Conservation (phyloP, 208 protist genomes). For the Leishmania mexicana region DNA sequence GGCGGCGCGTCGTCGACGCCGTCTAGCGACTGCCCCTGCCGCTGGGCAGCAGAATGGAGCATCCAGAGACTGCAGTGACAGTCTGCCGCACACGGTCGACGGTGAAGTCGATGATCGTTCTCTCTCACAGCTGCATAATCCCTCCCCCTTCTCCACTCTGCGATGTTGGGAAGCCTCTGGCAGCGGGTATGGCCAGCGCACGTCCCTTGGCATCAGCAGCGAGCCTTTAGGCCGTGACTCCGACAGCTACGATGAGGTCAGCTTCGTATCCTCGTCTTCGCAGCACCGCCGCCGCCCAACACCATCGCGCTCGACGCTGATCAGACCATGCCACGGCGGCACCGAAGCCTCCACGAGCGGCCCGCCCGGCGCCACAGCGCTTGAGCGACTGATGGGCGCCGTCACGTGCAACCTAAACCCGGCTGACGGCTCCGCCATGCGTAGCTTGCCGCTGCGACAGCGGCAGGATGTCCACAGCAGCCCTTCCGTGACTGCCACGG, state of each 20-base stretch:
- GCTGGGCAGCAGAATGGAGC: background rate
- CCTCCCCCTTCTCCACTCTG: background rate
- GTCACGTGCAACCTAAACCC: slow-evolving; percentile 28
- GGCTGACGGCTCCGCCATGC: slow-evolving; percentile 38
- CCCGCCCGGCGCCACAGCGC: background rate
- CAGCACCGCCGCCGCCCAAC: background rate
- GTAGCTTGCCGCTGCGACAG: slow-evolving; percentile 26
- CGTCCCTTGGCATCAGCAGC: background rate
- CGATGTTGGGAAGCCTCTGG: background rate
- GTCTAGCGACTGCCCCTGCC: background rate
- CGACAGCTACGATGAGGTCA: background rate
- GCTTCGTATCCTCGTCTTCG: background rate
- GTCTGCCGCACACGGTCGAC: background rate
- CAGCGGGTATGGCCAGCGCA: background rate
- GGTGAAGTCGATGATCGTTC: slow-evolving; percentile 11
- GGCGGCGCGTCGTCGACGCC: slow-evolving; percentile 10
- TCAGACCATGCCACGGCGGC: background rate
- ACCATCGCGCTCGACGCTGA: background rate
- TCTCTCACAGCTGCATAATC: background rate
- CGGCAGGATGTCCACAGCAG: background rate
- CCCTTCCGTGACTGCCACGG: background rate
- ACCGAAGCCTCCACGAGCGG: background rate
- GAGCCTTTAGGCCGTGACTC: background rate
- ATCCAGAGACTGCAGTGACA: background rate
- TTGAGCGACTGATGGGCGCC: slow-evolving; percentile 25